Conservation (phyloP, 2,329 filamentous ascomycete genomes). For the Dactylonectria estremocensis region DNA sequence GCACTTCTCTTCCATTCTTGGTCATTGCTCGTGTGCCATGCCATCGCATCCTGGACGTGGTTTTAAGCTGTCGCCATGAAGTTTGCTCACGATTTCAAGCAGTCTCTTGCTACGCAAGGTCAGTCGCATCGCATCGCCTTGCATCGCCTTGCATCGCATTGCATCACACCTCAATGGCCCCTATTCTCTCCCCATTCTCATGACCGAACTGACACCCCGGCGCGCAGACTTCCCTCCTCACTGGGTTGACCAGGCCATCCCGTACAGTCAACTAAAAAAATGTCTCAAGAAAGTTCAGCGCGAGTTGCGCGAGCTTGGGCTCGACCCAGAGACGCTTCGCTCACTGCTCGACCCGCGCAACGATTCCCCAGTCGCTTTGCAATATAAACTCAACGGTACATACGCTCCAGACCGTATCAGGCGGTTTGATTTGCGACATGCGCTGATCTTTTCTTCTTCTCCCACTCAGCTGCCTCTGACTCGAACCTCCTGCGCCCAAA, state of each 20-base stretch:
- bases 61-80: slow-evolving; percentile 74
- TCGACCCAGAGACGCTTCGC: slow-evolving; percentile 79
- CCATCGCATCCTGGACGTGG: slow-evolving; percentile 20
- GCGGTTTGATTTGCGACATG: neutral
- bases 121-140: too few species aligned
- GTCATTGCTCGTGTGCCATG: slow-evolving; percentile 41
- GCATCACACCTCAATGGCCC: neutral
- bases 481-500: slow-evolving; percentile 73
- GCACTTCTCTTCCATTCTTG: slow-evolving; percentile 16
- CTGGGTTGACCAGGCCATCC: slow-evolving; percentile 82
- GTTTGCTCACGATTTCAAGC: slow-evolving; percentile 85
- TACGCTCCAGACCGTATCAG: neutral
- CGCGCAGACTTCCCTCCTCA: slow-evolving; percentile 77
- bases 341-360: slow-evolving; percentile 71
- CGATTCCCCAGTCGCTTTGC: slow-evolving; percentile 62
- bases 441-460: slow-evolving; percentile 13
- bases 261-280: slow-evolving; percentile 89
- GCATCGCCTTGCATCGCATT: too few species aligned
- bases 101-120: slow-evolving; percentile 76
- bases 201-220: slow-evolving; percentile 2
- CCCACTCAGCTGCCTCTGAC: slow-evolving; percentile 53
- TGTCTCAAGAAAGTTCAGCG: slow-evolving; percentile 84
- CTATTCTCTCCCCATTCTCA: neutral
- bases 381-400: slow-evolving; percentile 70
- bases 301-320: slow-evolving; percentile 79